Percentiles rank a stretch among this genome's conserved stretches.
phyloP scores from a whole-genome alignment of 805 yeast genomes.

The Metschnikowia gruessii region DNA sequence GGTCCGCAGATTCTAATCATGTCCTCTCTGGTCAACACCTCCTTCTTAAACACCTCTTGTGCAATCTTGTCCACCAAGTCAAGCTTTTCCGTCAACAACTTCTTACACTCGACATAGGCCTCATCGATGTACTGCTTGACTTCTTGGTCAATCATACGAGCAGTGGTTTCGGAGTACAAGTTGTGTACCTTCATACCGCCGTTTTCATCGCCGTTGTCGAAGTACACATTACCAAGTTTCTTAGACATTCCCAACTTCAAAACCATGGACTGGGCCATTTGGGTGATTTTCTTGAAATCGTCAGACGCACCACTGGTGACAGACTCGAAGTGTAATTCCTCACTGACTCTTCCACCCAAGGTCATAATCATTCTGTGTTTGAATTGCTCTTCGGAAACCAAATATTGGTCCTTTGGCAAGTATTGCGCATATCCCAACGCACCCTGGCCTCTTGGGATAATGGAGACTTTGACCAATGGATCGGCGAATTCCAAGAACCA shows the following conservation, averaged over 20 bases:
- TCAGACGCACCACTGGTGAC: constrained; percentile 96
- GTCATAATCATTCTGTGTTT: constrained; percentile 94
- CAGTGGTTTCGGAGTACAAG: constrained; percentile 88
- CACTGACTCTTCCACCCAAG: constrained; percentile 94
- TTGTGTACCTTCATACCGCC: constrained; percentile 55
- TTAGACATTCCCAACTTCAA: constrained; percentile 87
- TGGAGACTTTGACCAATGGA: constrained; percentile 91
- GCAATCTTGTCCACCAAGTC: constrained; percentile 70
- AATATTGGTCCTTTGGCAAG: constrained; percentile 86
- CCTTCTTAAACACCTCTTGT: constrained; percentile 65
- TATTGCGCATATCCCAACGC: constrained; percentile 98
- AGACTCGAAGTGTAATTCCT: constrained; percentile 86
- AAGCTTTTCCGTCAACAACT: constrained; percentile 57
- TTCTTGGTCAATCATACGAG: constrained; percentile 75
- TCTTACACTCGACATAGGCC: constrained; percentile 68
- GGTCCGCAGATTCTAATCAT: constrained; percentile 75
- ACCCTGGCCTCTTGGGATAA: constrained; percentile 95
- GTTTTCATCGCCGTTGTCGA: constrained; percentile 64
- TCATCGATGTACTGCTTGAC: constrained; percentile 73
- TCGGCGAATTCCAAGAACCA: constrained; percentile 92
- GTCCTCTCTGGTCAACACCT: constrained; percentile 78
- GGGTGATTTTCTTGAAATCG: constrained; percentile 93
- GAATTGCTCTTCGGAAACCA: constrained; percentile 73
- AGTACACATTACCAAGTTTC: constrained; percentile 79
- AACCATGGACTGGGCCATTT: constrained; percentile 92